phyloP scores from a whole-genome alignment of 2,329 filamentous ascomycete species.

The Diaporthe sp. region DNA sequence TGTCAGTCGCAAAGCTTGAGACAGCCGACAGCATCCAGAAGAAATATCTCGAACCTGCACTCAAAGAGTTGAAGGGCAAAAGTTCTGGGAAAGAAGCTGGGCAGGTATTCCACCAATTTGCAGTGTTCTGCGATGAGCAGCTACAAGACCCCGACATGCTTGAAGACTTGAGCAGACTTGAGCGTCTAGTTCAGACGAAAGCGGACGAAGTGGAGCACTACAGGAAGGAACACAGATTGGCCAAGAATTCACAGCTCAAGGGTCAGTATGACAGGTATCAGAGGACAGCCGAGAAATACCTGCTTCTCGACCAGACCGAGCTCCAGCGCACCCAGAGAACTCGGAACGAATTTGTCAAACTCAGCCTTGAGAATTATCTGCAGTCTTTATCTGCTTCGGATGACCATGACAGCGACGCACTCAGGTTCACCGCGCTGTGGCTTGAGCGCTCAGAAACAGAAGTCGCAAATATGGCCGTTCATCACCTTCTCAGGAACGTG shows the following conservation, averaged over 20 bases:
- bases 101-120: slow-evolving; percentile 94
- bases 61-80: slow-evolving; percentile 82
- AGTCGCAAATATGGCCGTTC: slow-evolving; percentile 83
- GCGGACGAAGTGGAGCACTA: slow-evolving; percentile 76
- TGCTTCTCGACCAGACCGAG: slow-evolving; percentile 90
- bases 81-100: slow-evolving; percentile 81
- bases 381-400: slow-evolving; percentile 88
- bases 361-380: slow-evolving; percentile 94
- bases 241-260: slow-evolving; percentile 68
- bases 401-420: slow-evolving; percentile 87
- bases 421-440: slow-evolving; percentile 96
- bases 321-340: slow-evolving; percentile 83
- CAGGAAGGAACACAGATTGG: slow-evolving; percentile 20
- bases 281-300: slow-evolving; percentile 85
- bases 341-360: slow-evolving; percentile 85
- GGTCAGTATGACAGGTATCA: slow-evolving; percentile 73
- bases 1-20: slow-evolving; percentile 90
- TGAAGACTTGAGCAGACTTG: slow-evolving; percentile 86
- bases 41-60: slow-evolving; percentile 86
- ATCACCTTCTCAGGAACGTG: slow-evolving; percentile 77
- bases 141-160: slow-evolving; percentile 87
- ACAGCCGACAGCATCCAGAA: slow-evolving; percentile 92
- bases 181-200: slow-evolving; percentile 85
- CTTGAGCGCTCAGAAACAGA: slow-evolving; percentile 85
- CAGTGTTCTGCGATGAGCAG: slow-evolving; percentile 94